Base-by-base conservation (phyloP, 2,329 filamentous ascomycete species). In the Neofusicoccum sp. region DNA sequence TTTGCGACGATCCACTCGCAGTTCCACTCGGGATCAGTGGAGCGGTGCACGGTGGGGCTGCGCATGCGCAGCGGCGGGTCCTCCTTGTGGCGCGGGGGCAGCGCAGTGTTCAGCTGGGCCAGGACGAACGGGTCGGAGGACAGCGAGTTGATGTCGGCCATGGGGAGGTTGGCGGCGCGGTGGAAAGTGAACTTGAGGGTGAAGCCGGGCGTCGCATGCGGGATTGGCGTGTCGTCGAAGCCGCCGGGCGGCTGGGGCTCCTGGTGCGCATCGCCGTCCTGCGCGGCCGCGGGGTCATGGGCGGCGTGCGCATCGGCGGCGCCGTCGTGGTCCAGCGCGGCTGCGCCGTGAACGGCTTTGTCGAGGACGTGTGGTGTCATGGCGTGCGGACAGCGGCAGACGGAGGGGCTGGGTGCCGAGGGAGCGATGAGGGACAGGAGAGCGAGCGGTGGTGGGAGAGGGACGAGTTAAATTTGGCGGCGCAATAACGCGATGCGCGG, bases 1-100 rank as follows among this genome's bases (percentile, higher is more conserved):
- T 97, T 96, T 65, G 91, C 92, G 29, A 98, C 89, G 28, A 92
- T 83, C 94, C 94, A 98, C 65, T 92, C 85, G 41, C 89, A 86
- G 52, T 96, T 84, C 94, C 94, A 98, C 52, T 80, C 82, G 0
- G 94, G 93, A 69, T 93, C 85, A 1, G 87, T 89, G 44, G 84
- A 88, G 67, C 84, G 85, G 63, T 90, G 86, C 37, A 93, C 78
- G 0, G 94, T 97, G 0, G 84, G 86, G 0, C 92, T 96, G 49
- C 94, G 87, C 73, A 91, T 85, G 28, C 81, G 82, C 36, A 97
- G 79, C 28, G 87, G 83, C 0, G 93, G 90, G 71, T 97, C 93
- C 72, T 96, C 91, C 75, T 94, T 94, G 78, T 97, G 92, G 39
- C 92, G 82, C 68, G 85, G 88, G 0, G 87, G 87, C n/a, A 92